A percentile compares a stretch with the other conserved stretches of the same genome.
Conservation (phyloP, 169 alveolate genomes). For the Cryptosporidium muris region DNA sequence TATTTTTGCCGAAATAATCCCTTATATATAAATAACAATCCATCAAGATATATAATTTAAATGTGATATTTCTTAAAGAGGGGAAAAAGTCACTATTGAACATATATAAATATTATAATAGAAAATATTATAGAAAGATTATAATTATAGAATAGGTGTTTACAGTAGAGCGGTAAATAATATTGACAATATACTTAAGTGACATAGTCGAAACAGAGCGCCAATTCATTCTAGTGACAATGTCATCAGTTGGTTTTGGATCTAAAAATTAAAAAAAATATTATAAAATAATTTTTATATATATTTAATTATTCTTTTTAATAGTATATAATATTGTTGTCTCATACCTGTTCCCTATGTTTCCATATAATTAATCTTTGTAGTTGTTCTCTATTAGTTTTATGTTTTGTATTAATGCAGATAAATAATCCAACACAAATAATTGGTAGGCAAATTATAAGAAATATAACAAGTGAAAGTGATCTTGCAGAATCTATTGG, state of each 20-base stretch:
- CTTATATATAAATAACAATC: neutral
- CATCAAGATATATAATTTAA: too few relatives aligned
- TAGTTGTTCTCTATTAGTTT: slow-evolving; percentile 35
- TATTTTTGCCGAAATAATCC: slow-evolving; percentile 1
- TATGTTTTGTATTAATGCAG: slow-evolving; percentile 37
- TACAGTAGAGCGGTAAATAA: too few relatives aligned
- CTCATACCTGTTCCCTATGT: slow-evolving; percentile 43
- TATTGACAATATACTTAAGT: too few relatives aligned
- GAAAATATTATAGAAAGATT: too few relatives aligned
- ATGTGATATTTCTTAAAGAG: too few relatives aligned
- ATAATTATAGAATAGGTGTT: too few relatives aligned
- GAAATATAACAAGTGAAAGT: slow-evolving; percentile 13
- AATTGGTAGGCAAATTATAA: slow-evolving; percentile 9
- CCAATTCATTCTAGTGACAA: too few relatives aligned
- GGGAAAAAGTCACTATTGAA: too few relatives aligned
- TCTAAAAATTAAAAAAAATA: neutral
- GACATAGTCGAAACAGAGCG: too few relatives aligned
- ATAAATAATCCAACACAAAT: slow-evolving; percentile 1
- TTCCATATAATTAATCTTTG: slow-evolving; percentile 45
- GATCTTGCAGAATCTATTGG: slow-evolving; percentile 49
- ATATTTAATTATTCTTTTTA: neutral
- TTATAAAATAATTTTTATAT: slow-evolving; percentile 1
- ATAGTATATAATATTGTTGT: neutral
- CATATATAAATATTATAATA: too few relatives aligned
- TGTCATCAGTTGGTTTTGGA: too few relatives aligned